These are phyloP conservation scores for Podospora australis DNA, from an alignment of 495 filamentous ascomycete genomes.

Conservation along the genomic window DNA sequence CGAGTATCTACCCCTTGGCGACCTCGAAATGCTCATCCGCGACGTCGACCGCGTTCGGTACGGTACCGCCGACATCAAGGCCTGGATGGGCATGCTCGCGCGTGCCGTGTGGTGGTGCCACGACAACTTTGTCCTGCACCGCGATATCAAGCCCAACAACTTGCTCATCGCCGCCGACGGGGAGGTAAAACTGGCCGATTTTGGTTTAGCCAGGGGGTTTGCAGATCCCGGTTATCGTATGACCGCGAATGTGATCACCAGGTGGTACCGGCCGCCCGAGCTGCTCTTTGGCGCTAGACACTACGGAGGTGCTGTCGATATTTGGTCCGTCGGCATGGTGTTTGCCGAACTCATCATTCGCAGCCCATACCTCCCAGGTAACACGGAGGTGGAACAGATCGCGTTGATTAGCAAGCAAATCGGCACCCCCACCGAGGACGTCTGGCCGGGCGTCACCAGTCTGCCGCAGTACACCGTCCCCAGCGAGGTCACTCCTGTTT, in stretches of 20 bases:
- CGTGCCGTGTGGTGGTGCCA: slow-evolving; percentile 96
- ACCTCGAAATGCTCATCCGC: slow-evolving; percentile 89
- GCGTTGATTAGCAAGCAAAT: slow-evolving; percentile 73
- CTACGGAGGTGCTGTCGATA: slow-evolving; percentile 85
- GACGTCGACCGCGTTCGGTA: slow-evolving; percentile 63
- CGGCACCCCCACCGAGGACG: slow-evolving; percentile 87
- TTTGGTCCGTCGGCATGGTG: slow-evolving; percentile 92
- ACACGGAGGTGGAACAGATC: slow-evolving; percentile 68
- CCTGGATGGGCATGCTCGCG: slow-evolving; percentile 97
- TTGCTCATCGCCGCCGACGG: slow-evolving; percentile 88
- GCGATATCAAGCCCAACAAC: slow-evolving; percentile 99
- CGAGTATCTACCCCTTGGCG: slow-evolving; percentile 84
- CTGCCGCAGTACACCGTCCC: slow-evolving; percentile 69
- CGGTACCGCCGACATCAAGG: slow-evolving; percentile 79
- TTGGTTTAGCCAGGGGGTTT: slow-evolving; percentile 84
- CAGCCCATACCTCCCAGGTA: slow-evolving; percentile 67
- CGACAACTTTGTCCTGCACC: slow-evolving; percentile 86
- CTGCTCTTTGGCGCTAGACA: slow-evolving; percentile 82
- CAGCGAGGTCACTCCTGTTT: slow-evolving; percentile 54
- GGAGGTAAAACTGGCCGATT: slow-evolving; percentile 93
- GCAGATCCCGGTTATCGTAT: slow-evolving; percentile 82
- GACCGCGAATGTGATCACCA: slow-evolving; percentile 92
- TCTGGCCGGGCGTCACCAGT: slow-evolving; percentile 86
- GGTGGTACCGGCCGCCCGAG: slow-evolving; percentile 95
- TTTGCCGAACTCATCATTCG: slow-evolving; percentile 87